These are phyloP conservation scores for Phytomonas sp. DNA, from an alignment of 208 protist genomes.

Conservation along the genomic window DNA sequence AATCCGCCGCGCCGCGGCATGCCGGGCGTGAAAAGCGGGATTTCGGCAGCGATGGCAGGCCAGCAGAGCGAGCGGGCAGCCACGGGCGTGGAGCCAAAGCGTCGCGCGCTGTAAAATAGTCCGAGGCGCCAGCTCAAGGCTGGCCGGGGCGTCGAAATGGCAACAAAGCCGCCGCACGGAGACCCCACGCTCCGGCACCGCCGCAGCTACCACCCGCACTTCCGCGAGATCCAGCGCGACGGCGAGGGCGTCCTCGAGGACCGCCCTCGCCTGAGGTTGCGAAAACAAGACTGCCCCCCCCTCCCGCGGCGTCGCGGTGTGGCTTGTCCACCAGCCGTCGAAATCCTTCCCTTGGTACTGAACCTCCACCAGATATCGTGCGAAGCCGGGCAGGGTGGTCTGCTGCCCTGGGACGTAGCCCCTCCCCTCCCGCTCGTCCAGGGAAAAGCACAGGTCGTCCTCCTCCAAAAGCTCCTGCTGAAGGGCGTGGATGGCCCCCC, in stretches of 20 bases:
- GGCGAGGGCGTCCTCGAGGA: conserved; percentile 76
- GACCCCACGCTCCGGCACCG: conserved; percentile 71
- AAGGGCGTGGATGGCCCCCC: conserved; percentile 23
- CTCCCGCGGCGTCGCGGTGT: conserved; percentile 17
- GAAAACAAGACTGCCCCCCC: conserved; percentile 12
- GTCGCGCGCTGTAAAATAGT: conserved; percentile 82
- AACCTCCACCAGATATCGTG: conserved; percentile 84
- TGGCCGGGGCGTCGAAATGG: conserved; percentile 74
- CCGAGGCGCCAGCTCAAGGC: conserved; percentile 72
- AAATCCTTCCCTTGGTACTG: conserved; percentile 85
- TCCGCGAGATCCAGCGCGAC: conserved; percentile 62
- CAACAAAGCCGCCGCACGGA: conserved; percentile 74
- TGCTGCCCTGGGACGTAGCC: conserved; percentile 78
- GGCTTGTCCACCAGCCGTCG: conserved; percentile 82
- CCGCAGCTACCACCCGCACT: conserved; percentile 49
- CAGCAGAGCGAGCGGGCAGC: conserved; percentile 70
- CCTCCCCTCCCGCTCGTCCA: background rate
- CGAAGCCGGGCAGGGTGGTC: conserved; percentile 64
- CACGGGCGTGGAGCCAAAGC: conserved; percentile 68
- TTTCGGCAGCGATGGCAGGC: conserved; percentile 62
- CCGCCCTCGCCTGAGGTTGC: conserved; percentile 27
- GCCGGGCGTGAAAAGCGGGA: conserved; percentile 83
- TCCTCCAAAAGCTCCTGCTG: conserved; percentile 81
- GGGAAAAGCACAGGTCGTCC: conserved; percentile 62
- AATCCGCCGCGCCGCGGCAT: conserved; percentile 57